Base-by-base conservation (phyloP, 176 grass and related monocot species). In the Triticum monococcum region DNA sequence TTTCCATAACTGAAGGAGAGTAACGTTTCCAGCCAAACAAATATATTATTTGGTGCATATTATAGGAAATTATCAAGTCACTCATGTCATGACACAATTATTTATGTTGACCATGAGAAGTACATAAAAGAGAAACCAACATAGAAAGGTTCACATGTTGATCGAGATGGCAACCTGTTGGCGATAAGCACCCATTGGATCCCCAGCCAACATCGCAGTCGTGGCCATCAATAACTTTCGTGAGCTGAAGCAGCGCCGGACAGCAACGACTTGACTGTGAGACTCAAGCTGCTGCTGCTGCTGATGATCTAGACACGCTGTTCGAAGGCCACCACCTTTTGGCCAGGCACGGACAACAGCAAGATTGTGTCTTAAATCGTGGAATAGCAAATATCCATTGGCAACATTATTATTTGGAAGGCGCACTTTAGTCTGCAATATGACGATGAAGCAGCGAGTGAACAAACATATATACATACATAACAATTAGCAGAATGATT, bases 181-280 rank as follows among this genome's bases (percentile, higher is more conserved):
- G 5, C 1, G 20, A 12, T n/a, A 38, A 71, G 36, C 20, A 40
- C 5, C 37, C 36, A 20, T 43, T 5, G 37, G 22, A 72, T 43
- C 2, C 11, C 22, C 69, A 46, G 36, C 61, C 25, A 46, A 28
- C 4, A n/a, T 30, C 36, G 36, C 36, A 63, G 56, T 8, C 13
- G 56, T 8, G 9, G 52, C 23, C 24, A 63, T 45, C 9, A 84
- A 74, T 32, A 84, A 84, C n/a, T 45, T 31, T 24, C 56, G 54
- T 5, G 69, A 63, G 35, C 43, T 22, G 81, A 75, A 84, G 81
- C 23, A 40, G 20, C 81, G 54, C 36, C 81, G 68, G 26, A 84
- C 3, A 84, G 9, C 24, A 12, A 63, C 24, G 46, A 75, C 36
- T 38, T 63, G 60, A 17, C 36, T 46, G 12, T 45, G 5, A 75